Base-by-base conservation (phyloP, 2,329 filamentous ascomycete species). In the Stachybotrys elegans region DNA sequence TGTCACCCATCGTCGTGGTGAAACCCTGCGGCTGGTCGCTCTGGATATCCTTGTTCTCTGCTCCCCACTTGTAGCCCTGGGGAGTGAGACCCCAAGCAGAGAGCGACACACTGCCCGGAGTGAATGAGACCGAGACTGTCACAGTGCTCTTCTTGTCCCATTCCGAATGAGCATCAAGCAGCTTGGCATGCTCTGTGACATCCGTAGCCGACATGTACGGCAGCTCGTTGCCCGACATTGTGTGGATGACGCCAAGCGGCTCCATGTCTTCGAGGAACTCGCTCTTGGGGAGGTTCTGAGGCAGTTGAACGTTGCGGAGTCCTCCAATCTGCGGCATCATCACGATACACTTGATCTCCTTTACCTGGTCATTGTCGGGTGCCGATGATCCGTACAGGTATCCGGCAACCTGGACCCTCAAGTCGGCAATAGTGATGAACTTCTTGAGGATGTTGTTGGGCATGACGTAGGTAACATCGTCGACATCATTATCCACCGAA, bases 391-490 rank as follows among this genome's bases (percentile, higher is more conserved):
- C 93, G 62, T 98, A 98, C 1, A 98, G 78, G 63, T 95, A 98
- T 2, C 91, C 93, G 14, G 92, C 91, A 40, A 98, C 91, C 67
- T 98, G 93, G 13, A 97, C 91, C 39, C 94, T 87, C 44, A 98
- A 79, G 71, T 98, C 93, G 38, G 93, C 86, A 60, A 98, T 94
- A 20, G 88, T 93, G 70, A 98, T 97, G 75, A 98, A 98, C 52
- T 89, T 88, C 77, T 95, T 96, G 57, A 98, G 78, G 40, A 98
- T 85, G 65, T 98, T 98, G 79, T 97, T 98, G 1, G 93, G 93
- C 88, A 98, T 96, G 58, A 98, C 88, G 59, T 97, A 98, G 1
- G 92, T 98, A 60, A 88, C 86, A 57, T 91, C 88, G 48, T 95
- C 90, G 51, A 93, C 81, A 43, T 90, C 87, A 52, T 92, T 87